Evolutionary conservation across 345 rosid species (phyloP), one percentile per base, ranked within the genome.

Genomic region (Limnanthes douglasii): DNA sequence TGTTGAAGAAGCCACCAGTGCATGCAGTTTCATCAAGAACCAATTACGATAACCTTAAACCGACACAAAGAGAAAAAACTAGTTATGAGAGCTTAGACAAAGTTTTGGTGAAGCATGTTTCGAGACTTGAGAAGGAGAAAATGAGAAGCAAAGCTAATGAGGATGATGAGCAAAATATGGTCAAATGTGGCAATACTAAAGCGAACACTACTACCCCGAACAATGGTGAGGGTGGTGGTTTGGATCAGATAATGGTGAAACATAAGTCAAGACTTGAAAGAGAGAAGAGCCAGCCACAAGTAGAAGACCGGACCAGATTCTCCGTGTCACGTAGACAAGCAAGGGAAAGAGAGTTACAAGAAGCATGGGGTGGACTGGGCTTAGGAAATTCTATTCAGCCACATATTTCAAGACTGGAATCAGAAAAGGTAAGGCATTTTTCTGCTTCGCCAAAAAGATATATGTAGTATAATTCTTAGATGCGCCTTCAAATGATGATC

Each of bases 331-430:
- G 94, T 11, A 77, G 57, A 68, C 60, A 72, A 61, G 78, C 70
- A 25, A 66, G 79, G 48, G 85, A 77, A 5, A 77, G 54, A 58
- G 99, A 90, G 63, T 49, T 90, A 66, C 73, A 60, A 52, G 93
- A 75, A 61, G 68, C 78, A 45, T 78, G 96, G 96, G 93, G 86
- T 51, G 98, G 96, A 29, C 45, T 90, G 26, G 73, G 84, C 55
- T 69, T 90, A 15, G 92, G 82, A 5, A 77, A 84, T 45, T 73
- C 83, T 12, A 58, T 84, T 19, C 53, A 39, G 19, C 85, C 85
- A 3, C 85, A 68, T 55, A 32, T 70, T 17, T 84, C 94, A 18
- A 85, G 62, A 55, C 93, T 90, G 10, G 85, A 85, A 61, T 45
- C 59, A 54, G 96, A 90, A 13, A 90, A 90, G 82, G 96, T 55